Evolutionary conservation across 805 yeast genomes (phyloP).

Genomic region (Cyberlindnera bimundalis): DNA sequence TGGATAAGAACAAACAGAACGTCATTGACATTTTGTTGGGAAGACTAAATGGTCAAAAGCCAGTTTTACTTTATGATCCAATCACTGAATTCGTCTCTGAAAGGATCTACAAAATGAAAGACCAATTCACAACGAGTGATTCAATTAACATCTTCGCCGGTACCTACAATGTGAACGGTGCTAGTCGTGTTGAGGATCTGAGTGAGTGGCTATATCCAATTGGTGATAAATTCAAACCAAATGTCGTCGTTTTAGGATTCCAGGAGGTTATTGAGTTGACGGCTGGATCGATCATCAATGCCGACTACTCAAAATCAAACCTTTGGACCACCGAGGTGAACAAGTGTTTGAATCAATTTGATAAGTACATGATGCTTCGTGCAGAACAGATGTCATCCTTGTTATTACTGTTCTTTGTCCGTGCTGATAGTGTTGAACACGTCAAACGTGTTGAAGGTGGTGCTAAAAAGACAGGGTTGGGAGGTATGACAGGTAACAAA

Average conservation of each 20-base stretch:
- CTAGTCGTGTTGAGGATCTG: conserved; percentile 47
- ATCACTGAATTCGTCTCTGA: conserved; percentile 73
- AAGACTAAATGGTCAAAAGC: conserved; percentile 61
- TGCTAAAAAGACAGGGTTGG: conserved; percentile 85
- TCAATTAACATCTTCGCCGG: conserved; percentile 67
- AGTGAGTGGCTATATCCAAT: conserved; percentile 76
- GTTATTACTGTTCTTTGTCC: conserved; percentile 52
- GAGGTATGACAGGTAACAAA: conserved; percentile 82
- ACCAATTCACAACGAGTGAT: conserved; percentile 54
- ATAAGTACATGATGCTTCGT: conserved; percentile 42
- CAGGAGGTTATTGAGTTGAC: conserved; percentile 87
- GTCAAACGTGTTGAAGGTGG: conserved; percentile 89
- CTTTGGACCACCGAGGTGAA: conserved; percentile 76
- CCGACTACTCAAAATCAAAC: conserved; percentile 70
- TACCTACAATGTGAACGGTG: conserved; percentile 85
- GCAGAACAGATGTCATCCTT: conserved; percentile 78
- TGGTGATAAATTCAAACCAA: conserved; percentile 28
- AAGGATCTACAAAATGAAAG: conserved; percentile 36
- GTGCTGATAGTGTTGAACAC: conserved; percentile 44
- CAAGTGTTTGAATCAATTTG: conserved; percentile 65
- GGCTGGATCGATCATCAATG: conserved; percentile 82
- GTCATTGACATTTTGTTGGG: conserved; percentile 55
- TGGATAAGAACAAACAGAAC: conserved; percentile 87
- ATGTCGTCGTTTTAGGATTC: conserved; percentile 76
- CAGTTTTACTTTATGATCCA: conserved; percentile 64